These are phyloP conservation scores for Taphrina communis DNA, from an alignment of 1,139 yeast species.

Conservation along the genomic window DNA sequence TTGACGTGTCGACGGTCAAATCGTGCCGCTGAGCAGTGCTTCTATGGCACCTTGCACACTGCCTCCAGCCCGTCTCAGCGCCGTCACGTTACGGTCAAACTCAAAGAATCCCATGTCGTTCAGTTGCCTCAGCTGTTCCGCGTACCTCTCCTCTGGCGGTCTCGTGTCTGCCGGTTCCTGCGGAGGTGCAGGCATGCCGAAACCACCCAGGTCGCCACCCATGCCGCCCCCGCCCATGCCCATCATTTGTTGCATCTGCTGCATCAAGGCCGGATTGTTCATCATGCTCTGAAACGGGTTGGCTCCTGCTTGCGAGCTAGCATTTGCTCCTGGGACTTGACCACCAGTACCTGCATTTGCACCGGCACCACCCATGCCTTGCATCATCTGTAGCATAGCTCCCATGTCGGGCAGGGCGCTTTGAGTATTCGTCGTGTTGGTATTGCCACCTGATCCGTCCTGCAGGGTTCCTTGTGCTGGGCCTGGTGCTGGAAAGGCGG, in stretches of 20 bases:
- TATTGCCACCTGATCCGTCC: conserved; percentile 61
- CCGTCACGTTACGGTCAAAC: conserved; percentile 87
- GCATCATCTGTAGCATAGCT: conserved; percentile 45
- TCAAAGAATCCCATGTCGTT: conserved; percentile 97
- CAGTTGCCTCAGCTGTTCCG: conserved; percentile 84
- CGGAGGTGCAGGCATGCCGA: conserved; percentile 45
- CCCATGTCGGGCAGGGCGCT: conserved; percentile 43
- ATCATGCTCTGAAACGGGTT: conserved; percentile 70
- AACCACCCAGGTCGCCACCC: conserved; percentile 44
- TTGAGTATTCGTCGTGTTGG: conserved; percentile 41
- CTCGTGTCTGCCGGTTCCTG: conserved; percentile 66
- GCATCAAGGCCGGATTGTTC: conserved; percentile 60
- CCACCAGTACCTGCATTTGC: conserved; percentile 38
- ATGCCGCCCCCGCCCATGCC: conserved; percentile 54
- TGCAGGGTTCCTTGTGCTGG: conserved; percentile 42
- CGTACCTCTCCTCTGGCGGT: conserved; percentile 96
- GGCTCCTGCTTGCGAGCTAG: conserved; percentile 7
- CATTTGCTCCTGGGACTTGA: conserved; percentile 33
- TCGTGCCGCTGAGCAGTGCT: conserved; percentile 68
- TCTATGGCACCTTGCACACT: conserved; percentile 97
- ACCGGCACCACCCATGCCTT: conserved; percentile 45
- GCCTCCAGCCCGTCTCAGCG: conserved; percentile 93
- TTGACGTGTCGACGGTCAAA: neutral
- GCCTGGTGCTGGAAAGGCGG: conserved; percentile 46
- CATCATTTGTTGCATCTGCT: conserved; percentile 79